Conservation (phyloP, 805 yeast species). For the Candida caryicola region DNA sequence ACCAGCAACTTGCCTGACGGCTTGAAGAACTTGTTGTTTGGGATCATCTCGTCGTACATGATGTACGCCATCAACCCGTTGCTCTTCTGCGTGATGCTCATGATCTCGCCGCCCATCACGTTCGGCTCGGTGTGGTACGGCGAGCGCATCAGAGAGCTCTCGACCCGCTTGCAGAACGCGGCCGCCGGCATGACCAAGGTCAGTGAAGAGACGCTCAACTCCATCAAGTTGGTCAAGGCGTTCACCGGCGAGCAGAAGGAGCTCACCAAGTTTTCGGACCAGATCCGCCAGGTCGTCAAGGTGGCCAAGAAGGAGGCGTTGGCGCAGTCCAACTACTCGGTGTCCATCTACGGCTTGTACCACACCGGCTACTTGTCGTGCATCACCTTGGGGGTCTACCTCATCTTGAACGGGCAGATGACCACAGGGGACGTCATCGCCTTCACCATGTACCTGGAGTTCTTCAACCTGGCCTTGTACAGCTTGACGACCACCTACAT, state of each 20-base stretch:
- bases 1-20: constrained; percentile 46
- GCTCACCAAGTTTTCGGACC: constrained; percentile 35
- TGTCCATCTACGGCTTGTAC: constrained; percentile 41
- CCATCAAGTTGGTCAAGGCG: constrained; percentile 42
- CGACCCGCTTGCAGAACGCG: constrained; percentile 42
- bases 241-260: constrained; percentile 44
- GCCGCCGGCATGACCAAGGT: constrained; percentile 45
- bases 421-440: constrained; percentile 48
- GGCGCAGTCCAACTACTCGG: constrained; percentile 44
- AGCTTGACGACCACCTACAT: constrained; percentile 44
- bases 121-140: constrained; percentile 47
- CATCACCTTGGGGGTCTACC: constrained; percentile 41
- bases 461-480: constrained; percentile 43
- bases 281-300: constrained; percentile 37
- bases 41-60: constrained; percentile 42
- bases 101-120: constrained; percentile 45
- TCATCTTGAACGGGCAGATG: constrained; percentile 42
- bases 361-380: constrained; percentile 44
- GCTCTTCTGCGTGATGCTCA: constrained; percentile 41
- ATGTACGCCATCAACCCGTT: constrained; percentile 43
- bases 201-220: constrained; percentile 42
- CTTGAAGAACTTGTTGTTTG: constrained; percentile 41
- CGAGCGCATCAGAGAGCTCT: constrained; percentile 39
- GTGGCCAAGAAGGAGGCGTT: constrained; percentile 44
- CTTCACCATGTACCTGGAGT: constrained; percentile 45